Evolutionary conservation across 2,329 filamentous ascomycete genomes (phyloP).

Genomic region (Sporothrix variecibatus): DNA sequence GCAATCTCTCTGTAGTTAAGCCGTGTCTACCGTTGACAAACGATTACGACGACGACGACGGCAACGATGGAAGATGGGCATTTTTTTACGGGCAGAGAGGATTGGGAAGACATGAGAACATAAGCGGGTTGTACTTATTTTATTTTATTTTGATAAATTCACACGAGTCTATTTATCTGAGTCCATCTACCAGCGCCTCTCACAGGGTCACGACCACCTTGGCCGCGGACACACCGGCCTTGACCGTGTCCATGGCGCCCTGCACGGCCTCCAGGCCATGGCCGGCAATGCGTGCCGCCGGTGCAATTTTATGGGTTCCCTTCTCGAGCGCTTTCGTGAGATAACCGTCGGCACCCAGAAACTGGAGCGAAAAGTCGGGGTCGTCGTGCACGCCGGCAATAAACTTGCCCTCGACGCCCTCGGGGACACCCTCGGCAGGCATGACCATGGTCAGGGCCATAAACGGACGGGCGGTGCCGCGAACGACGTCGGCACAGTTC

Average conservation of each 20-base stretch:
- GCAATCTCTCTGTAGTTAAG: no score
- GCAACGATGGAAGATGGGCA: background rate
- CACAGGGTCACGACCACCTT: constrained; percentile 7
- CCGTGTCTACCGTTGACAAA: background rate
- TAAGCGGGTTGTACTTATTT: background rate
- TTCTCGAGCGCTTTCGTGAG: background rate
- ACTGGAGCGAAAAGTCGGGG: background rate
- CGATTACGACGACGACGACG: no score
- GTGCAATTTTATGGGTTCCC: background rate
- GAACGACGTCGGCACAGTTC: constrained; percentile 7
- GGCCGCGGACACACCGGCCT: background rate
- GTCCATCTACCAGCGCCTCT: no score
- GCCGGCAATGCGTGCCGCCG: background rate
- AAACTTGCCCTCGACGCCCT: constrained; percentile 11
- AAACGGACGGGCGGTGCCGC: constrained; percentile 3
- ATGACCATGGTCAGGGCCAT: background rate
- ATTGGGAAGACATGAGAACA: background rate
- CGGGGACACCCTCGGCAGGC: background rate
- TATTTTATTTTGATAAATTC: background rate
- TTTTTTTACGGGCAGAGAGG: background rate
- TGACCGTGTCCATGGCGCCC: background rate
- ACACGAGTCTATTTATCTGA: background rate
- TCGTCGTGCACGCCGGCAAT: background rate
- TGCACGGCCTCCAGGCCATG: background rate
- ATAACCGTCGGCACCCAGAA: background rate